Percentiles rank a stretch among this genome's conserved stretches.
phyloP scores from a whole-genome alignment of 1,284 basidiomycete species.

The Austroboletus niveus region DNA sequence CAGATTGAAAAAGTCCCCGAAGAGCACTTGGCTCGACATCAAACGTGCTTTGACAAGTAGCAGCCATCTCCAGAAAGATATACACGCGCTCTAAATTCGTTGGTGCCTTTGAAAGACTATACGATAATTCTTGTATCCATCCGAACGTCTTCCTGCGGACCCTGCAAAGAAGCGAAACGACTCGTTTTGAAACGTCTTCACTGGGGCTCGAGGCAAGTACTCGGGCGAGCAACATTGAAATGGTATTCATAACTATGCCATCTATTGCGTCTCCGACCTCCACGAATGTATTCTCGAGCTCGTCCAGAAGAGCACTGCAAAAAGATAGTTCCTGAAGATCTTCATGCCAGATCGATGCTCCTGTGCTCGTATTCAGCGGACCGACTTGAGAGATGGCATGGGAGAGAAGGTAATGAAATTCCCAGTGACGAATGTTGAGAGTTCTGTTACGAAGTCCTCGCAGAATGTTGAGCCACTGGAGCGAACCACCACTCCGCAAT shows the following conservation, averaged over 20 bases:
- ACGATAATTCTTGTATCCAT: conserved; percentile 34
- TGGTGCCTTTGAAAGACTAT: background rate
- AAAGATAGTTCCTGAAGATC: conserved; percentile 21
- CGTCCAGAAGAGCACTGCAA: conserved; percentile 3
- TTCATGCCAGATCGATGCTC: too few species aligned
- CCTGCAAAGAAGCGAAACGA: conserved; percentile 28
- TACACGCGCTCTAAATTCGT: background rate
- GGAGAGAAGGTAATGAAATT: too few species aligned
- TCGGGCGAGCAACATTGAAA: conserved; percentile 31
- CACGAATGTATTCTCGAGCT: conserved; percentile 23
- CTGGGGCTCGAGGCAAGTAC: conserved; percentile 7
- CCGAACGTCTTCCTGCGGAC: conserved; percentile 33
- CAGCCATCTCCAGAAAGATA: conserved; percentile 14
- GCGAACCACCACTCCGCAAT: too few species aligned
- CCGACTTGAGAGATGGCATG: too few species aligned
- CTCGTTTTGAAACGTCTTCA: conserved; percentile 3
- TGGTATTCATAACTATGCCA: conserved; percentile 31
- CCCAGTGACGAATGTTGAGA: too few species aligned
- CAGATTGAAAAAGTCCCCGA: too few species aligned
- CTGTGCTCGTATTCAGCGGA: too few species aligned
- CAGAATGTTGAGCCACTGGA: too few species aligned
- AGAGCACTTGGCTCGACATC: too few species aligned
- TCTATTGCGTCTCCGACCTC: conserved; percentile 38
- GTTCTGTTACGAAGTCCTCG: too few species aligned
- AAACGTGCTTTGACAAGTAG: too few species aligned